Base-by-base conservation (phyloP, 2,329 filamentous ascomycete genomes). In the Metarhizium humberi region DNA sequence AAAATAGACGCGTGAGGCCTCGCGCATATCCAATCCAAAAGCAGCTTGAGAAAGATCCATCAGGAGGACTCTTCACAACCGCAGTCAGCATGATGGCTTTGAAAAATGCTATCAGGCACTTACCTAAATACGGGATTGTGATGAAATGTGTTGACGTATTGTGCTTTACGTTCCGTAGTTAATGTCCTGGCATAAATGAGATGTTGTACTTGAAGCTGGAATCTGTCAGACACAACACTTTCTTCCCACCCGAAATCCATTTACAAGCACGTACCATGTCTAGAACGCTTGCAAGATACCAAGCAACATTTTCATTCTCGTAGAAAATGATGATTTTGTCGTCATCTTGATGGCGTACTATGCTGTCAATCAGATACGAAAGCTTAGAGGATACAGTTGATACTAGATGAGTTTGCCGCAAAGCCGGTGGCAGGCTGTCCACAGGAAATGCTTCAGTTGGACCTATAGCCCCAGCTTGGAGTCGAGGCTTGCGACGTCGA, bases 281-380 rank as follows among this genome's bases (percentile, higher is more conserved):
- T 0, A 97, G 78, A 34, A 87, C 84, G 65, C 91, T 85, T 0
- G 90, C 88, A 43, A 96, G 80, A 71, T 95, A 96, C 69, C 82
- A 95, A 1, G 90, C 92, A 2, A 88, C 79, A 62, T 95, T 92
- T 57, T 94, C 87, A 36, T 88, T 87, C 58, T 95, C 90, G 67
- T 96, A 96, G 68, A 97, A 97, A 10, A 96, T 80, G 53, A 96
- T 82, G 3, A 95, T 94, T 69, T 96, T 95, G 64, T 96, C 91
- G 0, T 79, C 71, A 1, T 77, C 69, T 53, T 94, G 82, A 58
- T 92, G 77, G 53, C 79, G 75, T 5, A 85, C 69, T 13, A 96
- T 84, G 36, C 82, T 78, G 54, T 91, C 86, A 18, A 96, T 73
- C 6, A 96, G 75, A 64, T 96, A 96, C 3, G 88, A 92, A 3